Evolutionary conservation across 1,139 yeast genomes (phyloP), one percentile per base, ranked within the genome.

Genomic region (Taphrina wiesneri): DNA sequence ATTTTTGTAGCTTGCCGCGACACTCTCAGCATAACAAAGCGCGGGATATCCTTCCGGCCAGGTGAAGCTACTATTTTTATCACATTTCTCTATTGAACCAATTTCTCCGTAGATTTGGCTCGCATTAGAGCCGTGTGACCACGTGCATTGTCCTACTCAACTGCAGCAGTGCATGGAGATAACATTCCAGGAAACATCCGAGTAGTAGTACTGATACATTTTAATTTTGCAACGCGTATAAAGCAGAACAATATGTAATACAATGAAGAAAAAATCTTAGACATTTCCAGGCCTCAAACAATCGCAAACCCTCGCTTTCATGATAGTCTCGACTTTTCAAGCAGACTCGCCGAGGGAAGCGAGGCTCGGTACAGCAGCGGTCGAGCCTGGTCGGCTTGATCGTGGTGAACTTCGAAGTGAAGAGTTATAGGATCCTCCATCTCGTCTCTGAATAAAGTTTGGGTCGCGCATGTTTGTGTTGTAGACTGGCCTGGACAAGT

Each of bases 401-500:
- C 45, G 23, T 30, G 56, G 56, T 21, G 56, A 32, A 17, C 15
- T 13, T 21, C 28, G 30, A 5, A n/a, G 45, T 26, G 45, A 32
- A 7, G 56, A 52, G 56, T 30, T 6, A 45, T 23, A 17, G 5
- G 56, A 52, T 5, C 56, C 45, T 9, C 56, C 56, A 21, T 52
- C 56, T 17, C 56, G 43, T 32, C 56, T 17, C 30, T 21, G 30
- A 28, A 52, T 32, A 28, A 52, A 32, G 56, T 19, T 28, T 30
- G 56, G 56, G 45, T 52, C 56, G 15, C 28, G 15, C 56, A 52
- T 52, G 30, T 52, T 21, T 32, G 56, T 52, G 56, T 52, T 52
- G 56, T 52, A 52, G 28, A 52, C 56, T 6, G 56, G 56, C 54
- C 54, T 49, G 34, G n/a, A 11, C 30, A n/a, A 4, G 30, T 46